Evolutionary conservation across 148 eudicot genomes (phyloP).

Genomic region (Silene conica): DNA sequence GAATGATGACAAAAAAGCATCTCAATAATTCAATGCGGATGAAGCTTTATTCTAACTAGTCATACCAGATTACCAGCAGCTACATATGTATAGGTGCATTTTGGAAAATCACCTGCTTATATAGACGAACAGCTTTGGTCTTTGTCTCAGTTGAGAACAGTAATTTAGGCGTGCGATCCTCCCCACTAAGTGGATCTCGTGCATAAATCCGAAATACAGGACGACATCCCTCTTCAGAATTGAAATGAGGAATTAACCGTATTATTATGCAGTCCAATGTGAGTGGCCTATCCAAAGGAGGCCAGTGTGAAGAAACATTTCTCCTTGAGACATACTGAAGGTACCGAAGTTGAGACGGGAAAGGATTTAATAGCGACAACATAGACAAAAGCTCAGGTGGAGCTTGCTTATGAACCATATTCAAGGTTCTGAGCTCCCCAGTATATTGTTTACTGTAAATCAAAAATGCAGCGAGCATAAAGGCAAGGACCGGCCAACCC

Average conservation of each 20-base stretch:
- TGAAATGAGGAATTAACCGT: slow-evolving; percentile 61
- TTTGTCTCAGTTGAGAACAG: slow-evolving; percentile 57
- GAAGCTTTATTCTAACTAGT: neutral
- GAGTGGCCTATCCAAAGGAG: slow-evolving; percentile 70
- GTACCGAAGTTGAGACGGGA: slow-evolving; percentile 87
- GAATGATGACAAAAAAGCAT: neutral
- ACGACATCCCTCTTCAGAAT: slow-evolving; percentile 66
- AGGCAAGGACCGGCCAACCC: slow-evolving; percentile 92
- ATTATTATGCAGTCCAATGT: slow-evolving; percentile 76
- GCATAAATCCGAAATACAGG: slow-evolving; percentile 81
- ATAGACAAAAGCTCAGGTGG: slow-evolving; percentile 70
- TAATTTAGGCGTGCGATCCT: slow-evolving; percentile 54
- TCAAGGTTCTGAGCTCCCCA: slow-evolving; percentile 84
- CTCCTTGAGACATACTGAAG: slow-evolving; percentile 88
- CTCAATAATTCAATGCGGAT: neutral
- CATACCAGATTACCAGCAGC: neutral
- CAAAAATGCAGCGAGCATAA: slow-evolving; percentile 79
- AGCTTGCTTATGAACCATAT: slow-evolving; percentile 89
- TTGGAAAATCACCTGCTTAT: slow-evolving; percentile 63
- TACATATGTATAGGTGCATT: neutral
- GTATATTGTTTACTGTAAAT: slow-evolving; percentile 66
- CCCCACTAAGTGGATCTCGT: slow-evolving; percentile 52
- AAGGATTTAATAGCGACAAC: slow-evolving; percentile 62
- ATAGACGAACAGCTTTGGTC: slow-evolving; percentile 55
- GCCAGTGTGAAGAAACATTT: slow-evolving; percentile 81